Conservation (phyloP, 2,329 filamentous ascomycete genomes). For the Chaetomiaceae sp. region DNA sequence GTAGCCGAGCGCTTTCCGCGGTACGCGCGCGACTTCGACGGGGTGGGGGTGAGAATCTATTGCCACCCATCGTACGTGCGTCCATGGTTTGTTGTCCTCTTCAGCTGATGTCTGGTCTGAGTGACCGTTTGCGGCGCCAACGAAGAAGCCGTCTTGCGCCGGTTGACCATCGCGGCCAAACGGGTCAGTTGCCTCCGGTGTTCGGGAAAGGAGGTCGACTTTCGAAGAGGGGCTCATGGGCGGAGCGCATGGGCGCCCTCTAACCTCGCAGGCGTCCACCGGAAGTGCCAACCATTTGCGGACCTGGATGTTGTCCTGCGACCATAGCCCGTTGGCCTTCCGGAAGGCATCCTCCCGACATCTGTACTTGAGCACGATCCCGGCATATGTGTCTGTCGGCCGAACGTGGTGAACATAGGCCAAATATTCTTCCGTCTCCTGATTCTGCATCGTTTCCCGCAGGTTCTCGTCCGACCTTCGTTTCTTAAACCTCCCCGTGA, state of each 20-base stretch:
- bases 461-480: slow-evolving; percentile 61
- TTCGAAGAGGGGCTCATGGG: slow-evolving; percentile 39
- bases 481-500: slow-evolving; percentile 54
- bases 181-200: slow-evolving; percentile 35
- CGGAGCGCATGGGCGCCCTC: slow-evolving; percentile 61
- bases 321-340: slow-evolving; percentile 90
- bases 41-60: slow-evolving; percentile 63
- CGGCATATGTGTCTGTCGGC: slow-evolving; percentile 79
- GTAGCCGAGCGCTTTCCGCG: slow-evolving; percentile 75
- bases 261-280: slow-evolving; percentile 81
- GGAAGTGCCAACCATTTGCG: slow-evolving; percentile 77
- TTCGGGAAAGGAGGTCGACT: slow-evolving; percentile 47
- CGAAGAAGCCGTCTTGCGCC: slow-evolving; percentile 36
- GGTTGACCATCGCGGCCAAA: slow-evolving; percentile 23
- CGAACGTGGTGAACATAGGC: slow-evolving; percentile 87
- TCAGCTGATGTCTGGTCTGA: slow-evolving; percentile 4
- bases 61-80: slow-evolving; percentile 82
- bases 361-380: slow-evolving; percentile 83
- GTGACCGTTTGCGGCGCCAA: slow-evolving; percentile 31
- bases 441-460: slow-evolving; percentile 30
- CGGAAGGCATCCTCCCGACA: slow-evolving; percentile 77
- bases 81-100: slow-evolving; percentile 66
- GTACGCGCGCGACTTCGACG: slow-evolving; percentile 79
- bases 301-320: slow-evolving; percentile 81
- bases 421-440: slow-evolving; percentile 66